Conservation (phyloP, 225 moss, liverwort and hornwort genomes). For the Straminergon stramineum region DNA sequence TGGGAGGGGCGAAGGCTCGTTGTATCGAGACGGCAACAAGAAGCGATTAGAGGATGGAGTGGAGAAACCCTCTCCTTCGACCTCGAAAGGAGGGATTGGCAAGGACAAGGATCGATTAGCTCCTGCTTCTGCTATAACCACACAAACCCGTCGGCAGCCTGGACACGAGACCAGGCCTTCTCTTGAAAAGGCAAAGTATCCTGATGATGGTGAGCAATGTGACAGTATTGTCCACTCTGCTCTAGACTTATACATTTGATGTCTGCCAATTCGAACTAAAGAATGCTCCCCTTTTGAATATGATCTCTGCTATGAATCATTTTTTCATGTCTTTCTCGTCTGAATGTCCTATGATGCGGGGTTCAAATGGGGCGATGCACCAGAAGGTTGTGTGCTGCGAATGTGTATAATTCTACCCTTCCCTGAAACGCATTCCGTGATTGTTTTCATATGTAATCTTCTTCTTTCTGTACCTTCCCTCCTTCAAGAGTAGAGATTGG, state of each 20-base stretch:
- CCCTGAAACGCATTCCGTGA: neutral
- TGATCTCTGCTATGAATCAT: neutral
- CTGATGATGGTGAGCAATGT: slow-evolving; percentile 68
- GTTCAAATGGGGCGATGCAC: neutral
- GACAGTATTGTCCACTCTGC: neutral
- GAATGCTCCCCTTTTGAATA: neutral
- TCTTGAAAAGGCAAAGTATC: slow-evolving; percentile 75
- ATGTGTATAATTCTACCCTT: neutral
- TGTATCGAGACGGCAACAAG: slow-evolving; percentile 70
- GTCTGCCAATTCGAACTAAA: neutral
- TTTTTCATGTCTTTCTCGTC: neutral
- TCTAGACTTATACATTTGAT: neutral
- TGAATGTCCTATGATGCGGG: neutral
- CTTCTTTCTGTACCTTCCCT: neutral
- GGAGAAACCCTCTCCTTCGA: slow-evolving; percentile 84
- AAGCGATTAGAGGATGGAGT: slow-evolving; percentile 78
- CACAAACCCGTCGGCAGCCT: slow-evolving; percentile 37
- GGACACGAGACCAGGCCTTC: slow-evolving; percentile 20
- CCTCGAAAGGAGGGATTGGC: slow-evolving; percentile 78
- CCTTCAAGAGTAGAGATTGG: neutral
- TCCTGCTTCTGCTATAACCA: slow-evolving; percentile 52
- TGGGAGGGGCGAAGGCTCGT: slow-evolving; percentile 62
- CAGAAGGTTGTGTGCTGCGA: slow-evolving; percentile 10
- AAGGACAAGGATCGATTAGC: slow-evolving; percentile 57
- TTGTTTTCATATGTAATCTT: neutral